A percentile compares a stretch with the other conserved stretches of the same genome.
phyloP scores from a whole-genome alignment of 768 basidiomycete genomes.

The Hygrophoropsis aurantiaca region DNA sequence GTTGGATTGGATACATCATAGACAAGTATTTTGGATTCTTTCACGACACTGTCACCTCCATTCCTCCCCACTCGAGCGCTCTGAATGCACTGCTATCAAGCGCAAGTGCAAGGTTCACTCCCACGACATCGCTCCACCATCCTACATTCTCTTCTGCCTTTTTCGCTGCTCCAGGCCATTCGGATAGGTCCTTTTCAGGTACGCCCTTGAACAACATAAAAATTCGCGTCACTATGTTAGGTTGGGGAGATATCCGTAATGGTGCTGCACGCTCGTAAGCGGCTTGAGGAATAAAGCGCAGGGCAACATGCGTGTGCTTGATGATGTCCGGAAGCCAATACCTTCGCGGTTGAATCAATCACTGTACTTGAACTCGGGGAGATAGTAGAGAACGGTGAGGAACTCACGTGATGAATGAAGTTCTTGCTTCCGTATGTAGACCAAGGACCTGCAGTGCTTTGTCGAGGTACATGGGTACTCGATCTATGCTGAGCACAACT shows the following conservation, averaged over 20 bases:
- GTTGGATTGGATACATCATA: too few species aligned
- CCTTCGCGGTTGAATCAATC: conserved; percentile 19
- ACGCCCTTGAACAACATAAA: conserved; percentile 50
- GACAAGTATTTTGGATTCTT: too few species aligned
- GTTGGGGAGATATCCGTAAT: conserved; percentile 36
- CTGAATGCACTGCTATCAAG: conserved; percentile 32
- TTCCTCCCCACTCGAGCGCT: conserved; percentile 49
- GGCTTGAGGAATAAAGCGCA: conserved; percentile 46
- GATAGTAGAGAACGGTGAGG: neutral
- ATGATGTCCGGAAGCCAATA: conserved; percentile 46
- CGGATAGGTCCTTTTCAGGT: conserved; percentile 10
- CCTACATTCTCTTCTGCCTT: conserved; percentile 20
- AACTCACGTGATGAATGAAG: conserved; percentile 46
- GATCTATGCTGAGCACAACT: conserved; percentile 26
- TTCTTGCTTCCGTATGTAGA: conserved; percentile 43
- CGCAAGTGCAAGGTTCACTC: conserved; percentile 26
- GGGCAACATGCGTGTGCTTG: conserved; percentile 39
- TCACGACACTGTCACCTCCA: conserved; percentile 31
- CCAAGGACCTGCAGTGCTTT: conserved; percentile 28
- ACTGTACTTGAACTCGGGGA: neutral
- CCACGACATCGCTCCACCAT: conserved; percentile 35
- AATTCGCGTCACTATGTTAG: conserved; percentile 43
- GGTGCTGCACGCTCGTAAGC: conserved; percentile 41
- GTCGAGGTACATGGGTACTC: conserved; percentile 38
- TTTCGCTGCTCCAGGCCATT: conserved; percentile 26